Conservation (phyloP, 129 eudicot species). For the Deinandra increscens region DNA sequence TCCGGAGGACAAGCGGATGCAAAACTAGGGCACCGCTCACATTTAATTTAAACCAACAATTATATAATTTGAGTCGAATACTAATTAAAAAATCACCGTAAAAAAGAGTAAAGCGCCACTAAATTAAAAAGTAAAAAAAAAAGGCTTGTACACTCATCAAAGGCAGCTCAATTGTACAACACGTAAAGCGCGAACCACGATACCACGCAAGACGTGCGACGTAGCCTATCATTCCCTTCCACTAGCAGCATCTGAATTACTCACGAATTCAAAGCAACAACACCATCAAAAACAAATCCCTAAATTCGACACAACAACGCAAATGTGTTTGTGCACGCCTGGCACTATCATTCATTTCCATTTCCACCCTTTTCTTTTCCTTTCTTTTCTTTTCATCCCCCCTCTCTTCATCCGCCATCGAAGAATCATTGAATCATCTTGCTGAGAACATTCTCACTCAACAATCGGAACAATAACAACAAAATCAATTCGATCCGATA, state of each 20-base stretch:
- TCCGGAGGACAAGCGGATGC: no score
- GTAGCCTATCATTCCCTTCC: conserved; percentile 15
- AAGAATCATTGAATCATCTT: conserved; percentile 10
- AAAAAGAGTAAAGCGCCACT: no score
- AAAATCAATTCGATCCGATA: neutral
- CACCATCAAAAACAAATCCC: conserved; percentile 10
- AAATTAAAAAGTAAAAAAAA: no score
- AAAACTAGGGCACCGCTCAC: no score
- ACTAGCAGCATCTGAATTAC: conserved; percentile 16
- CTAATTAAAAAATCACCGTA: no score
- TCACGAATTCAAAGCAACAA: neutral
- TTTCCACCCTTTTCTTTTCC: no score
- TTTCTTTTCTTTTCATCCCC: neutral
- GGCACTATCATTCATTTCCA: conserved; percentile 39
- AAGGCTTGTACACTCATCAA: conserved; percentile 14
- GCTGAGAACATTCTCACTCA: conserved; percentile 23
- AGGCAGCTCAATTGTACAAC: conserved; percentile 25
- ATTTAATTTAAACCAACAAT: no score
- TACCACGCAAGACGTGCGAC: conserved; percentile 22
- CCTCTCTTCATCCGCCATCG: conserved; percentile 33
- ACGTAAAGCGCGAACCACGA: conserved; percentile 30
- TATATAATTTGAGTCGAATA: no score
- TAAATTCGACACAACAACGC: conserved; percentile 37
- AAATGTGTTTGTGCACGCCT: conserved; percentile 34
- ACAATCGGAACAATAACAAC: neutral